phyloP scores from a whole-genome alignment of 2,329 filamentous ascomycete genomes.

The Aspergillus sp. region DNA sequence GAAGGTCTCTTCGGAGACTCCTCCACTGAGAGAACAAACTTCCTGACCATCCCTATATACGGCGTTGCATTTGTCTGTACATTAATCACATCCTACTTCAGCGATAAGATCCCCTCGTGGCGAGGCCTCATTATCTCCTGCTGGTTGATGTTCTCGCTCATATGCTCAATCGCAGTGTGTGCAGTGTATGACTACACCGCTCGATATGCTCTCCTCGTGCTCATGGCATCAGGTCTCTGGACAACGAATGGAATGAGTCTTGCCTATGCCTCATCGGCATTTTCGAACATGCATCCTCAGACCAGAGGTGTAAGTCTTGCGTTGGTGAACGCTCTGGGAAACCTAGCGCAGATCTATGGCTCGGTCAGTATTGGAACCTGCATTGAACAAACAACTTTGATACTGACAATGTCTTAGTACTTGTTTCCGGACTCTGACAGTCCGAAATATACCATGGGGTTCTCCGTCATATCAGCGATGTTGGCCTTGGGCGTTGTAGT shows the following conservation, averaged over 20 bases:
- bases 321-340: slow-evolving; percentile 49
- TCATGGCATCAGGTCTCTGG: slow-evolving; percentile 53
- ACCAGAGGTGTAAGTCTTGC: slow-evolving; percentile 48
- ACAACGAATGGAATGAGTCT: slow-evolving; percentile 47
- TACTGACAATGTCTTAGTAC: slow-evolving; percentile 26
- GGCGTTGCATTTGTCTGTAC: slow-evolving; percentile 47
- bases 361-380: slow-evolving; percentile 6
- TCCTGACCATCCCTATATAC: slow-evolving; percentile 45
- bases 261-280: slow-evolving; percentile 48
- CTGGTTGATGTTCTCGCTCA: slow-evolving; percentile 41
- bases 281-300: slow-evolving; percentile 45
- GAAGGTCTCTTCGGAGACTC: slow-evolving; percentile 19
- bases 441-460: slow-evolving; percentile 46
- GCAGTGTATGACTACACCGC: slow-evolving; percentile 46
- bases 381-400: not conserved
- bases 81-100: slow-evolving; percentile 41
- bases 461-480: slow-evolving; percentile 31
- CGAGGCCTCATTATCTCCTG: slow-evolving; percentile 45
- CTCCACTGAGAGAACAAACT: slow-evolving; percentile 17
- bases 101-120: slow-evolving; percentile 41
- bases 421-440: slow-evolving; percentile 45
- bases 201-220: slow-evolving; percentile 49
- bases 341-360: slow-evolving; percentile 51
- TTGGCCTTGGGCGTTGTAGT: slow-evolving; percentile 23
- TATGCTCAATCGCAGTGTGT: slow-evolving; percentile 37